Percentiles rank a stretch among this genome's conserved stretches.
Evolutionary conservation across 495 filamentous ascomycete species (phyloP).

Genomic region (Penicillium dipodomyicola): DNA sequence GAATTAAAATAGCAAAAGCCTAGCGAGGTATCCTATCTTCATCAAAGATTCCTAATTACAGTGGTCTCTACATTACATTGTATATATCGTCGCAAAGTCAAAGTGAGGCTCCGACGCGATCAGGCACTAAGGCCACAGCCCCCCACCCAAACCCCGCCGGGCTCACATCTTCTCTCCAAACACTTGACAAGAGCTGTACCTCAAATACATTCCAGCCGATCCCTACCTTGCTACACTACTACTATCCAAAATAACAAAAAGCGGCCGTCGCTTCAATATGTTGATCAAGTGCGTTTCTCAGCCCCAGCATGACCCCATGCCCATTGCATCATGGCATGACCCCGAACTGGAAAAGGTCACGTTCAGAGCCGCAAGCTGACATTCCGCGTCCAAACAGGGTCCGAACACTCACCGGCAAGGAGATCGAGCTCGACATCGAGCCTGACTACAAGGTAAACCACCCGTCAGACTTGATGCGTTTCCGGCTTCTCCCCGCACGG

Average conservation of each 20-base stretch:
- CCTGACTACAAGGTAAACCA: slow-evolving; percentile 77
- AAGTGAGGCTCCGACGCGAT: slow-evolving; percentile 21
- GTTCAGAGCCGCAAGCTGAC: slow-evolving; percentile 15
- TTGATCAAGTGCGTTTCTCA: slow-evolving; percentile 46
- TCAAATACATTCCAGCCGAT: neutral
- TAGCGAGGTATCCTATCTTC: neutral
- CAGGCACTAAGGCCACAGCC: slow-evolving; percentile 30
- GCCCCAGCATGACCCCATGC: slow-evolving; percentile 1
- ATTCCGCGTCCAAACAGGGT: slow-evolving; percentile 58
- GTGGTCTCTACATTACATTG: neutral
- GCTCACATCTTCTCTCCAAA: slow-evolving; percentile 24
- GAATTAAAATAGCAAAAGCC: neutral
- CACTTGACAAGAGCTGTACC: slow-evolving; percentile 10
- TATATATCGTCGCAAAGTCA: neutral
- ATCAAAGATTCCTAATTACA: neutral
- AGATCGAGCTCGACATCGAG: slow-evolving; percentile 98
- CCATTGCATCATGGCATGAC: slow-evolving; percentile 26
- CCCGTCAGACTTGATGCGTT: neutral
- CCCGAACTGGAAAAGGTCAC: neutral
- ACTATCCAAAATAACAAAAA: slow-evolving; percentile 4
- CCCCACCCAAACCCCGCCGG: slow-evolving; percentile 32
- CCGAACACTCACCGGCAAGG: slow-evolving; percentile 95
- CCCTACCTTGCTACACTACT: neutral
- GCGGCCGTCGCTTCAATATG: slow-evolving; percentile 32
- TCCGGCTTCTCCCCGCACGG: slow-evolving; percentile 9